Percentiles rank a stretch among this genome's conserved stretches.
Conservation (phyloP, 345 rosid genomes). For the Iberis pinnata region DNA sequence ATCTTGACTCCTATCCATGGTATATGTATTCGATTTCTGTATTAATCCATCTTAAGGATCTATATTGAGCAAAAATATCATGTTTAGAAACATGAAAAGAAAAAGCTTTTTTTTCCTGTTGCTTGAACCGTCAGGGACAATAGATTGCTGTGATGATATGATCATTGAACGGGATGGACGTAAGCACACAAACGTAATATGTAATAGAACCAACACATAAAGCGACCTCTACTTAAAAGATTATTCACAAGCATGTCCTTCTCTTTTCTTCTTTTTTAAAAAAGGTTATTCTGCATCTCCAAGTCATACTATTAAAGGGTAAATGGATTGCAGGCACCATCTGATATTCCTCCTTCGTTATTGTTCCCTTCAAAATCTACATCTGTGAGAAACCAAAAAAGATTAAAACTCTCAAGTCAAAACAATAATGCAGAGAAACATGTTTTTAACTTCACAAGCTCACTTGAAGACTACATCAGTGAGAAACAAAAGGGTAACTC, state of each 20-base stretch:
- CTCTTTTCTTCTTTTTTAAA: background rate
- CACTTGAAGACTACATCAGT: no score
- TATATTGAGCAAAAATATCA: background rate
- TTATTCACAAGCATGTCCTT: conserved; percentile 16
- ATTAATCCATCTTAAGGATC: conserved; percentile 11
- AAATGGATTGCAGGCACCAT: background rate
- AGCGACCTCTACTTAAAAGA: conserved; percentile 1
- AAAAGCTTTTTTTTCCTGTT: no score
- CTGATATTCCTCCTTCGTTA: conserved; percentile 6
- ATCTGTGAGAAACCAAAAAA: conserved; percentile 13
- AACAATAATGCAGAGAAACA: conserved; percentile 12
- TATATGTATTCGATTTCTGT: background rate
- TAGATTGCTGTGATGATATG: no score
- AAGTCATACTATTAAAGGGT: conserved; percentile 7
- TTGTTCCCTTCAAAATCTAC: conserved; percentile 1
- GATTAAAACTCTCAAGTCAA: background rate
- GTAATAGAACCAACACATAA: no score
- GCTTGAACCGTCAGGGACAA: no score
- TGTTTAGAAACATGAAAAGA: no score
- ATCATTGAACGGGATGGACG: no score
- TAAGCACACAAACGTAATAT: no score
- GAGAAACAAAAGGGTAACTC: no score
- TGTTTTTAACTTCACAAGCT: background rate
- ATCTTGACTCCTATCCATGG: background rate
- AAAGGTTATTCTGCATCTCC: background rate